phyloP scores from a whole-genome alignment of 2,329 filamentous ascomycete species.

The Aspergillus proliferans region DNA sequence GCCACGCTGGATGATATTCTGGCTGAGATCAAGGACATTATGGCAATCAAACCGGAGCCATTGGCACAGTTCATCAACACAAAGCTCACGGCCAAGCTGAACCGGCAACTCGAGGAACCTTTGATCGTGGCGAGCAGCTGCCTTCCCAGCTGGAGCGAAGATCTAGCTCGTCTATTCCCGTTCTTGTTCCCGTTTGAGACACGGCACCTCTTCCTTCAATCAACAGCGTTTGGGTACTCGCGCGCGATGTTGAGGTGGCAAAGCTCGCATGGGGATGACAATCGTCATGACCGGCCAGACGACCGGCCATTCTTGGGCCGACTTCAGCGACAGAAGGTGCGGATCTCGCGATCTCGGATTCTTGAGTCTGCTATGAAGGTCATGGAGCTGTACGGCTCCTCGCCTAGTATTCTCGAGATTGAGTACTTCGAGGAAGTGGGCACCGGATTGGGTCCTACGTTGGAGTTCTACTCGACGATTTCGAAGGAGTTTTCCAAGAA shows the following conservation, averaged over 20 bases:
- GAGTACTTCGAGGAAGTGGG: conserved; percentile 99
- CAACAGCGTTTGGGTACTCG: conserved; percentile 95
- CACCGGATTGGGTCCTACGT: conserved; percentile 86
- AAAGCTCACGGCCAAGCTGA: conserved; percentile 94
- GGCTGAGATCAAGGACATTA: conserved; percentile 64
- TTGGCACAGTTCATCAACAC: conserved; percentile 96
- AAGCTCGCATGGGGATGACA: conserved; percentile 78
- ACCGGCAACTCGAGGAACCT: conserved; percentile 92
- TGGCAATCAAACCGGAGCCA: conserved; percentile 72
- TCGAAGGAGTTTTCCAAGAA: conserved; percentile 97
- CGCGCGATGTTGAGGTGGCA: conserved; percentile 98
- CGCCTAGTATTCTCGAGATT: conserved; percentile 89
- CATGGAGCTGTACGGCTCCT: conserved; percentile 97
- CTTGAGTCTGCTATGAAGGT: conserved; percentile 96
- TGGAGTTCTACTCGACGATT: conserved; percentile 97
- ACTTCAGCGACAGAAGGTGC: conserved; percentile 93
- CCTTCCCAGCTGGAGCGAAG: conserved; percentile 91
- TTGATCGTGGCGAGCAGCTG: conserved; percentile 96
- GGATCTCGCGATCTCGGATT: conserved; percentile 89
- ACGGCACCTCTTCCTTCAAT: conserved; percentile 91
- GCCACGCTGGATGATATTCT: conserved; percentile 88
- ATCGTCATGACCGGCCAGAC: conserved; percentile 72
- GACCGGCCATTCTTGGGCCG: conserved; percentile 87
- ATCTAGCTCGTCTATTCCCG: conserved; percentile 84
- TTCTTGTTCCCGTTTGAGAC: conserved; percentile 99